Base-by-base conservation (phyloP, 495 filamentous ascomycete genomes). In the Penicillium desertorum region DNA sequence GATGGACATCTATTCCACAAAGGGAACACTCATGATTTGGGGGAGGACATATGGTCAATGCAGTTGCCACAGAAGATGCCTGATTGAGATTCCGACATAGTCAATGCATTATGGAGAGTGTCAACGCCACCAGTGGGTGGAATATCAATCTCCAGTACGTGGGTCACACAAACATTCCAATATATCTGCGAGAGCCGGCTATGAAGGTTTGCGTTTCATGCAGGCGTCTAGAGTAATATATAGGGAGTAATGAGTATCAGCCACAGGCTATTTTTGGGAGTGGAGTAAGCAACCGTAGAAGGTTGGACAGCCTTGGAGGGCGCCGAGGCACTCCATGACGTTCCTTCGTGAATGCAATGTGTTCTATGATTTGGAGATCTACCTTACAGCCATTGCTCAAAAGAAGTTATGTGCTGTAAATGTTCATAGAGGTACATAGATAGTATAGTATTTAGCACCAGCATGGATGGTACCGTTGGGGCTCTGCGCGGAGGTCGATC, bases 241-340 rank as follows among this genome's bases (percentile, higher is more conserved):
- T 17, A 29, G 22, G 12, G 12, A 29, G 8, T 22, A 6, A 10
- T 12, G 1, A 10, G 44, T 27, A n/a, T 29, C 14, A 46, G 44
- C 44, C 44, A 46, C 44, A 29, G 44, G 44, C 23, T 46, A 46
- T 46, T 46, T 46, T 46, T 46, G 44, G 44, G 44, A 46, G 44
- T 46, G 44, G 44, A 27, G 44, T n/a, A 46, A 27, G 23, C 7
- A 17, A 4, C 36, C 14, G 5, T 27, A 27, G 2, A 45, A 12
- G 14, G 5, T n/a, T 27, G 14, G 5, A 25, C 20, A 45, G 6
- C 11, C 1, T 17, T 17, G 36, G 16, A 39, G 7, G 36, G 36
- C 16, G 16, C 6, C 14, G 5, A 45, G 19, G 9, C 44, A 23
- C 22, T 23, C 22, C 22, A 5, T 16, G 1, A 14, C 4, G 16